These are phyloP conservation scores for Cyberlindnera samutprakarnensis DNA, from an alignment of 805 yeast genomes.

Conservation along the genomic window DNA sequence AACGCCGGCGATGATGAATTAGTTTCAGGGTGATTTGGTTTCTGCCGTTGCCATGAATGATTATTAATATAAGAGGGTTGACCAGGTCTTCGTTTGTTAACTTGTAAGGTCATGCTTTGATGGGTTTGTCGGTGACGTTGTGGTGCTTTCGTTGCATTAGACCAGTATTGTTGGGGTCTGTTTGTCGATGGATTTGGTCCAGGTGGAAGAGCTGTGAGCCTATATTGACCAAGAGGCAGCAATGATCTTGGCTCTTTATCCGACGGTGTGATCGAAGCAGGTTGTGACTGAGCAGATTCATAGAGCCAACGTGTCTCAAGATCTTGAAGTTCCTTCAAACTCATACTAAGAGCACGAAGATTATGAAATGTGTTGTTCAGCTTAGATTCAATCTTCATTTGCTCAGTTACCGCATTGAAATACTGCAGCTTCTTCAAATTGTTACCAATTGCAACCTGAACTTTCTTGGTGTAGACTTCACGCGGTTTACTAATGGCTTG, in stretches of 20 bases:
- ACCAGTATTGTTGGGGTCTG: background rate
- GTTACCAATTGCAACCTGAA: background rate
- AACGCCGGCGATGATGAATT: no score
- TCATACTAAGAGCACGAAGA: constrained; percentile 1
- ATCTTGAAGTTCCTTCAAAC: constrained; percentile 1
- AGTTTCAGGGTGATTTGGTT: no score
- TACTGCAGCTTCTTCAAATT: constrained; percentile 1
- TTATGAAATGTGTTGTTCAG: constrained; percentile 2
- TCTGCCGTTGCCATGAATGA: no score
- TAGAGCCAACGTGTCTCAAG: constrained; percentile 4
- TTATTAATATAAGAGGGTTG: no score
- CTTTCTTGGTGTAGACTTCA: constrained; percentile 1
- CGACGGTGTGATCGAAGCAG: background rate
- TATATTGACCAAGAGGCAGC: constrained; percentile 1
- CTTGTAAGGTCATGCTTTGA: no score
- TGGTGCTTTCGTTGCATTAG: background rate
- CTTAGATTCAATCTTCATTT: constrained; percentile 1
- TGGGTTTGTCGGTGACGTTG: no score
- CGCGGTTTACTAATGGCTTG: background rate
- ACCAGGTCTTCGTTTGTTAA: no score
- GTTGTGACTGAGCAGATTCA: constrained; percentile 1
- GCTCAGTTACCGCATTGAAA: constrained; percentile 4
- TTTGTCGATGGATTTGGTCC: no score
- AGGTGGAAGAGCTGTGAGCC: no score
- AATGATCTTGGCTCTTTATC: constrained; percentile 1